Evolutionary conservation across 352 stramenopile species (phyloP).

Genomic region (Pythium sukuiense): DNA sequence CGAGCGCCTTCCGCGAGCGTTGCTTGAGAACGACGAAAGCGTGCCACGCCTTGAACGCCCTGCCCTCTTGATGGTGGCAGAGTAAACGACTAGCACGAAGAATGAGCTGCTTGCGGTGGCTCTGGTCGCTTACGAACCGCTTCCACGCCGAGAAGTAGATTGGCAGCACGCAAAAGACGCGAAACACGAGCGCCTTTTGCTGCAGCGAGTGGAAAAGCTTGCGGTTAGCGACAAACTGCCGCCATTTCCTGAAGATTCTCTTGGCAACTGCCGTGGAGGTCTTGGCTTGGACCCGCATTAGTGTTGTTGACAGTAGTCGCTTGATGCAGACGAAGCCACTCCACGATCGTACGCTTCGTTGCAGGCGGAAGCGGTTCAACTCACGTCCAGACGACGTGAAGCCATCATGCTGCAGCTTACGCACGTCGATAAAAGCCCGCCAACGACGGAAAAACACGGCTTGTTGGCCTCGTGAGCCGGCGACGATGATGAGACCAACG

Average conservation of each 20-base stretch:
- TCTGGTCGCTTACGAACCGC: slow-evolving; percentile 12
- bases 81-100: slow-evolving; percentile 33
- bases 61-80: slow-evolving; percentile 35
- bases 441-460: slow-evolving; percentile 8
- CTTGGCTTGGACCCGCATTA: slow-evolving; percentile 18
- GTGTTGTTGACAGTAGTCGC: slow-evolving; percentile 25
- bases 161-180: slow-evolving; percentile 39
- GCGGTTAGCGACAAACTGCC: slow-evolving; percentile 19
- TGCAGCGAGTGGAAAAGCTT: slow-evolving; percentile 22
- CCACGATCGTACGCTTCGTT: slow-evolving; percentile 30
- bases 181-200: slow-evolving; percentile 45
- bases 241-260: slow-evolving; percentile 35
- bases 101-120: slow-evolving; percentile 24
- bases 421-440: not conserved
- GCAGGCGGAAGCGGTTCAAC: slow-evolving; percentile 24
- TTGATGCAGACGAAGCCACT: slow-evolving; percentile 16
- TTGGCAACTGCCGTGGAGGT: slow-evolving; percentile 17
- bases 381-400: not conserved
- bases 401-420: not conserved
- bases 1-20: slow-evolving; percentile 10
- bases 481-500: slow-evolving; percentile 8
- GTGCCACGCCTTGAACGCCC: slow-evolving; percentile 38
- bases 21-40: slow-evolving; percentile 12
- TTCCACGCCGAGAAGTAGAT: slow-evolving; percentile 40
- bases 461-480: slow-evolving; percentile 2